phyloP scores from a whole-genome alignment of 2,329 filamentous ascomycete genomes.

The Microsporum ferrugineum region DNA sequence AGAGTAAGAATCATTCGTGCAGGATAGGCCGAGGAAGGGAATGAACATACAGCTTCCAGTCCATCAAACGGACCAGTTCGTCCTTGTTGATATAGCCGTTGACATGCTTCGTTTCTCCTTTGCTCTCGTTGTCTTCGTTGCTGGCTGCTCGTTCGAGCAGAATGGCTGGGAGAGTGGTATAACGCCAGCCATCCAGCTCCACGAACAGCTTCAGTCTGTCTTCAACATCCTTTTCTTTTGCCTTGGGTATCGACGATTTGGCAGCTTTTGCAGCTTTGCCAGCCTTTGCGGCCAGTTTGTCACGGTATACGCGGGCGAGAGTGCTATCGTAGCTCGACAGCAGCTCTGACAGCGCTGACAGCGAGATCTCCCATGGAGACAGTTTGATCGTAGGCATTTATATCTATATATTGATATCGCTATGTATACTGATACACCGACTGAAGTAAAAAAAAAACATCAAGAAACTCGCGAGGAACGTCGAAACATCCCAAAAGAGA shows the following conservation, averaged over 20 bases:
- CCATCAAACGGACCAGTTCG: conserved; percentile 29
- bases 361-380: conserved; percentile 9
- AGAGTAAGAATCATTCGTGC: neutral
- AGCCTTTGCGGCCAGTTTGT: conserved; percentile 14
- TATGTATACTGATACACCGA: too few relatives aligned
- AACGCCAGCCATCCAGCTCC: conserved; percentile 30
- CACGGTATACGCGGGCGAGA: conserved; percentile 15
- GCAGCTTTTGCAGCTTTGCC: neutral
- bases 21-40: neutral
- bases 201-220: conserved; percentile 21
- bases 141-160: conserved; percentile 13
- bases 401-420: too few relatives aligned
- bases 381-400: neutral
- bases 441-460: too few relatives aligned
- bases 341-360: conserved; percentile 8
- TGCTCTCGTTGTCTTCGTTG: neutral
- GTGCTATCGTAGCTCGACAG: conserved; percentile 16
- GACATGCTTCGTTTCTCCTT: conserved; percentile 10
- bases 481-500: neutral
- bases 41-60: conserved; percentile 34
- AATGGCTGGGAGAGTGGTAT: conserved; percentile 22
- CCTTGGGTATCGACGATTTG: neutral
- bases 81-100: conserved; percentile 22
- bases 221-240: conserved; percentile 4
- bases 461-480: neutral